phyloP scores from a whole-genome alignment of 2,329 filamentous ascomycete species.

The Penicillium frequentans region DNA sequence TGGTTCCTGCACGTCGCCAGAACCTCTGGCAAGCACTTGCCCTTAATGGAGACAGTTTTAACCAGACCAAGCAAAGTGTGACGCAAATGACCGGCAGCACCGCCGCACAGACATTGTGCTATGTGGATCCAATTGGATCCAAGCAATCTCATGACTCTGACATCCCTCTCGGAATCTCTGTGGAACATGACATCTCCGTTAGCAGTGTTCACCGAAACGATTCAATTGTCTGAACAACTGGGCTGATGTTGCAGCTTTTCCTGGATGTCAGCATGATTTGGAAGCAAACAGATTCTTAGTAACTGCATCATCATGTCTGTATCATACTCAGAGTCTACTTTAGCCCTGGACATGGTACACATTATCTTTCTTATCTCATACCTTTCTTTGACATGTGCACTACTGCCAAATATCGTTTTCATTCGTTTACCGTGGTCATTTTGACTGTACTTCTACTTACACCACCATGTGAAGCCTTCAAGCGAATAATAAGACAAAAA shows the following conservation, averaged over 20 bases:
- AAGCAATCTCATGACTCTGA: conserved; percentile 20
- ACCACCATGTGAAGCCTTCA: background rate
- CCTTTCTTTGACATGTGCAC: background rate
- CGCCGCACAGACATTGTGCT: conserved; percentile 29
- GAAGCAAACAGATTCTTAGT: background rate
- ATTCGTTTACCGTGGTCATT: background rate
- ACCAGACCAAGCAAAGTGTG: conserved; percentile 14
- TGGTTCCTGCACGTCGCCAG: conserved; percentile 11
- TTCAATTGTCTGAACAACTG: background rate
- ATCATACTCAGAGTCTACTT: background rate
- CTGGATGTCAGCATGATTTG: background rate
- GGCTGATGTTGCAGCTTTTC: background rate
- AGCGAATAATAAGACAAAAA: background rate
- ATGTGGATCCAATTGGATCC: conserved; percentile 19
- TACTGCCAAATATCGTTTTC: background rate
- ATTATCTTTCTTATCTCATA: background rate
- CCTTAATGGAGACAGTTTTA: conserved; percentile 11
- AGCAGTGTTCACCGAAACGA: conserved; percentile 8
- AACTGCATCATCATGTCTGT: background rate
- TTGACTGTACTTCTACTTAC: background rate
- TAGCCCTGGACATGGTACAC: background rate
- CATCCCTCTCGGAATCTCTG: conserved; percentile 24
- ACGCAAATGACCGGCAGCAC: conserved; percentile 13
- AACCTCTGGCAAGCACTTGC: conserved; percentile 31
- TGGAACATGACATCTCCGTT: conserved; percentile 33